These are phyloP conservation scores for Drosera spatulata DNA, from an alignment of 179 eudicot species.

Conservation along the genomic window DNA sequence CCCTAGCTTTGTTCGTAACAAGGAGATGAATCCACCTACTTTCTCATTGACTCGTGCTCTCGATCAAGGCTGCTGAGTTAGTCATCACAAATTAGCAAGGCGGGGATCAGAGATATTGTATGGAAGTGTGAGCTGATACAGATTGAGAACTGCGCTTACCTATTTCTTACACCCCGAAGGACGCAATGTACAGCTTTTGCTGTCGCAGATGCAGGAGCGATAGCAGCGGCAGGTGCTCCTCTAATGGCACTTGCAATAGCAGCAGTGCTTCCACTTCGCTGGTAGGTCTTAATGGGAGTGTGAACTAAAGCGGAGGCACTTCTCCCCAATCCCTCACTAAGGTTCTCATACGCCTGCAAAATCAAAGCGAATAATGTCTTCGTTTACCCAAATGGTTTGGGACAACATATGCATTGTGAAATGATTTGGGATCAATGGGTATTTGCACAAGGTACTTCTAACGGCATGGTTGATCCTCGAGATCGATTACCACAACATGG, in stretches of 20 bases:
- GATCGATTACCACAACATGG: too few relatives aligned
- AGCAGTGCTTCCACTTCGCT: conserved; percentile 68
- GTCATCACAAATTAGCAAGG: not conserved
- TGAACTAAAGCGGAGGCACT: conserved; percentile 72
- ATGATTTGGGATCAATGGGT: too few relatives aligned
- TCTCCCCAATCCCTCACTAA: conserved; percentile 72
- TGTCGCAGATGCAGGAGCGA: conserved; percentile 93
- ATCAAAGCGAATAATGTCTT: not conserved
- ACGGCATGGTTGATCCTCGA: too few relatives aligned
- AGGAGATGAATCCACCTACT: conserved; percentile 52
- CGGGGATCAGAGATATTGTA: not conserved
- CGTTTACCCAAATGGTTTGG: not conserved
- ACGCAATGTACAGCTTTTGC: conserved; percentile 83
- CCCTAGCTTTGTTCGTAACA: conserved; percentile 13
- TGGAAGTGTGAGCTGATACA: not conserved
- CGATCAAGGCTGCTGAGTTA: conserved; percentile 69
- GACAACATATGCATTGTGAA: too few relatives aligned
- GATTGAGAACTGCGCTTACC: conserved; percentile 23
- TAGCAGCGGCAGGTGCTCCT: conserved; percentile 87
- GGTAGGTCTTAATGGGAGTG: conserved; percentile 67
- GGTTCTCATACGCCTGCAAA: conserved; percentile 78
- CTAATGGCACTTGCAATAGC: conserved; percentile 72
- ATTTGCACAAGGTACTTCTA: too few relatives aligned
- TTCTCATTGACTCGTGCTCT: conserved; percentile 72
- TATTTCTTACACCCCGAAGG: conserved; percentile 87